phyloP scores from a whole-genome alignment of 257 asterid species.

The Gardenia jasminoides region DNA sequence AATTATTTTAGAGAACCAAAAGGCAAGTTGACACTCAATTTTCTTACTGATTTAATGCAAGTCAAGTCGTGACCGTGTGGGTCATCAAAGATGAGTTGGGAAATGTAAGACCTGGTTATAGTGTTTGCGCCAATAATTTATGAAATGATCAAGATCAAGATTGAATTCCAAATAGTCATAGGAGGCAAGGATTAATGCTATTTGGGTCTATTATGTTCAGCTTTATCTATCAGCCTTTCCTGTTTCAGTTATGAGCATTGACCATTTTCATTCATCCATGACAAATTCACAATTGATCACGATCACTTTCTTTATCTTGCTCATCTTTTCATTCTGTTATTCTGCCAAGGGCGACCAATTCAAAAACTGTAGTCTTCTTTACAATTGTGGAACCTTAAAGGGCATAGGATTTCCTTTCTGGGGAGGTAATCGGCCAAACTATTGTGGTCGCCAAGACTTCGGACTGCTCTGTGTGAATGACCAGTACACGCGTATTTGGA shows the following conservation, averaged over 20 bases:
- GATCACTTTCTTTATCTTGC: background rate
- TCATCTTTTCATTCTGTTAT: background rate
- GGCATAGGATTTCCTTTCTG: background rate
- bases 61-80: no score
- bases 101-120: no score
- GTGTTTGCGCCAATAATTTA: no score
- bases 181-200: no score
- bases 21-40: no score
- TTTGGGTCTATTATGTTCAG: no score
- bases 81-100: no score
- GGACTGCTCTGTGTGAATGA: background rate
- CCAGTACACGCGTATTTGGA: background rate
- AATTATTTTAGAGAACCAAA: no score
- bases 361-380: slow-evolving; percentile 2
- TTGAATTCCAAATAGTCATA: no score
- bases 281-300: background rate
- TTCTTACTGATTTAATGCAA: no score
- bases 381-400: slow-evolving; percentile 13
- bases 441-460: slow-evolving; percentile 6
- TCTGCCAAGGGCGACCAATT: background rate
- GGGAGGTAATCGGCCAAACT: slow-evolving; percentile 2
- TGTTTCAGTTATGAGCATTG: background rate
- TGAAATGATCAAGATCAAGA: no score
- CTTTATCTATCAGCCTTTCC: no score
- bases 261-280: background rate